Conservation (phyloP, 352 stramenopile genomes). For the Phytophthora sojae region DNA sequence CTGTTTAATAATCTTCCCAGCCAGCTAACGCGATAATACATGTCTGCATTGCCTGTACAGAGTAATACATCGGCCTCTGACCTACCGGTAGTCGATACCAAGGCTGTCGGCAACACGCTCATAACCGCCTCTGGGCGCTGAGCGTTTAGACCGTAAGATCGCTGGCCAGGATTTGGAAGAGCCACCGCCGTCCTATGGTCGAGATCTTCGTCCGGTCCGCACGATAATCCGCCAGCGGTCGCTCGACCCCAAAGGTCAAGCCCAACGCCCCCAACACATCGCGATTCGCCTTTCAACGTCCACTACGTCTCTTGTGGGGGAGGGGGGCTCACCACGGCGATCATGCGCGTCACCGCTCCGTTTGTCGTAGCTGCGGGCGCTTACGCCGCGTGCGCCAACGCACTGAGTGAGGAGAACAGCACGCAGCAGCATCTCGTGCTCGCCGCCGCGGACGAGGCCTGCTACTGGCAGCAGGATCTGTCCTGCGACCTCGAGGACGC, state of each 20-base stretch:
- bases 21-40: background rate
- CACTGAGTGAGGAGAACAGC: background rate
- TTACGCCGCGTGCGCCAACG: background rate
- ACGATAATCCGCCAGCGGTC: background rate
- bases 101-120: too few relatives aligned
- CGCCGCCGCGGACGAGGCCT: background rate
- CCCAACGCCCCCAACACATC: background rate
- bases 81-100: too few relatives aligned
- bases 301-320: background rate
- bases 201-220: background rate
- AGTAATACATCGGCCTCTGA: too few relatives aligned
- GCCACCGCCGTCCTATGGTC: background rate
- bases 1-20: too few relatives aligned
- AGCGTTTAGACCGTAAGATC: background rate
- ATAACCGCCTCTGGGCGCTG: too few relatives aligned
- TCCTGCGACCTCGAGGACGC: slow-evolving; percentile 1
- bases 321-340: background rate
- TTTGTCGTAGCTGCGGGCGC: background rate
- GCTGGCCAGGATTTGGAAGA: background rate
- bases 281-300: background rate
- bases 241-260: background rate
- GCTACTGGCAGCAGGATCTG: slow-evolving; percentile 7
- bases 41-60: background rate
- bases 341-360: background rate
- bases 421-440: background rate